Evolutionary conservation across 306 rosid genomes (phyloP).

Genomic region (Pachyrhizus erosus): DNA sequence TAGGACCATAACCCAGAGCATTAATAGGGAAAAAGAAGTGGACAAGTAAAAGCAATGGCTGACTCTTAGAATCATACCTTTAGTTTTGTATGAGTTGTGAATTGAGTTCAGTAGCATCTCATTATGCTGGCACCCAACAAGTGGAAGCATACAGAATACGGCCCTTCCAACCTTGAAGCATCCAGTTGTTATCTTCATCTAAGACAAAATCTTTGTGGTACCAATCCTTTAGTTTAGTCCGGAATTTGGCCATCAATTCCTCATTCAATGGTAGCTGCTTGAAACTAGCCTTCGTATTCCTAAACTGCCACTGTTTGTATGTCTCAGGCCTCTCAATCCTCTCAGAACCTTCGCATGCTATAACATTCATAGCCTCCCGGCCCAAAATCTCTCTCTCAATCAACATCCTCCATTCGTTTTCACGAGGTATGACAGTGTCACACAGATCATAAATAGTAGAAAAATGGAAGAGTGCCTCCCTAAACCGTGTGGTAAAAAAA

Average conservation of each 20-base stretch:
- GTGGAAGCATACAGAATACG: conserved; percentile 67
- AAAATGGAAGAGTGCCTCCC: conserved; percentile 75
- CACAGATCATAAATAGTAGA: conserved; percentile 63
- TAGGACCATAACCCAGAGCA: neutral
- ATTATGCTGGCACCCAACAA: conserved; percentile 71
- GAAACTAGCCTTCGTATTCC: conserved; percentile 51
- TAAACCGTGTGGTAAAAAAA: conserved; percentile 71
- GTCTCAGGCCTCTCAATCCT: conserved; percentile 40
- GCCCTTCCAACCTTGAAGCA: conserved; percentile 45
- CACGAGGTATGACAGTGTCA: conserved; percentile 56
- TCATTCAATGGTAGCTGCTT: conserved; percentile 53
- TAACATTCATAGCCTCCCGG: conserved; percentile 67
- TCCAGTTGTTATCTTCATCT: conserved; percentile 68
- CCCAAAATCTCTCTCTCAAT: conserved; percentile 64
- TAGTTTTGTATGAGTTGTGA: neutral
- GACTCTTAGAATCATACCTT: neutral
- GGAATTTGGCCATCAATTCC: conserved; percentile 49
- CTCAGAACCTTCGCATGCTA: conserved; percentile 75
- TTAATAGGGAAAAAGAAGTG: neutral
- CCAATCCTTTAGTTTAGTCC: conserved; percentile 46
- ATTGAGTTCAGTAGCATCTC: neutral
- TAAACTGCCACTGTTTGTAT: neutral
- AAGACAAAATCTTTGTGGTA: conserved; percentile 68
- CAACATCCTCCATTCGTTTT: conserved; percentile 55
- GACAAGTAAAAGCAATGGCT: neutral